These are phyloP conservation scores for Acacia melanoxylon DNA, from an alignment of 306 rosid genomes.

Conservation along the genomic window DNA sequence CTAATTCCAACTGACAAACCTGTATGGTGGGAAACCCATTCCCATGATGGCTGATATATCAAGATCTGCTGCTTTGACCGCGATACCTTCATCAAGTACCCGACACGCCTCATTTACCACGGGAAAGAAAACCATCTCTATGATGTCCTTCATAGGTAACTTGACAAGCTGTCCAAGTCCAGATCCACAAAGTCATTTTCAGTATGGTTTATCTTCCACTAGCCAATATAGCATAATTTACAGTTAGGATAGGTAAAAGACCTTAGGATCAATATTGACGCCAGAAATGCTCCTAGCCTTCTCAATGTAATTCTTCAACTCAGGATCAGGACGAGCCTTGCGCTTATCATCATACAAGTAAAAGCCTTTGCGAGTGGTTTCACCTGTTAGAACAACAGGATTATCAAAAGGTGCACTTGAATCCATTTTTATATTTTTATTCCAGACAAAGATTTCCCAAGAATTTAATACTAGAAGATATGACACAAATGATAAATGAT, in stretches of 20 bases:
- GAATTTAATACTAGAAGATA: slow-evolving; percentile 8
- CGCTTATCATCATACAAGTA: slow-evolving; percentile 75
- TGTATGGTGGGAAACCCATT: slow-evolving; percentile 98
- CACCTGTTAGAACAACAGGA: slow-evolving; percentile 54
- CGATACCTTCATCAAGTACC: slow-evolving; percentile 92
- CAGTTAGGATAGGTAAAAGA: slow-evolving; percentile 31
- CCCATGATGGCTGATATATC: slow-evolving; percentile 87
- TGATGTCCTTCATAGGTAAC: slow-evolving; percentile 75
- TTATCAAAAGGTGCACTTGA: slow-evolving; percentile 10
- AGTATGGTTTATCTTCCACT: background rate
- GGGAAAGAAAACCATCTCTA: slow-evolving; percentile 93
- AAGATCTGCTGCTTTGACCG: slow-evolving; percentile 87
- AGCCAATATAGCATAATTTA: slow-evolving; percentile 6
- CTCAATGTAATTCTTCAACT: slow-evolving; percentile 77
- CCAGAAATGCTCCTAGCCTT: slow-evolving; percentile 79
- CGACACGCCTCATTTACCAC: slow-evolving; percentile 98
- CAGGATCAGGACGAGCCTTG: slow-evolving; percentile 84
- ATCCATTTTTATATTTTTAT: slow-evolving; percentile 1
- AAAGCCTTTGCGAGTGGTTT: slow-evolving; percentile 77
- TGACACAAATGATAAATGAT: background rate
- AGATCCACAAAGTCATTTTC: slow-evolving; percentile 29
- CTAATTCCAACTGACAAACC: slow-evolving; percentile 48
- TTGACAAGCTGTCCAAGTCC: slow-evolving; percentile 62
- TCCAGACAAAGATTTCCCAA: slow-evolving; percentile 3
- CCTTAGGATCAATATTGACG: slow-evolving; percentile 74